Evolutionary conservation across 169 alveolate genomes (phyloP).

Genomic region (Amoebophrya sp.): DNA sequence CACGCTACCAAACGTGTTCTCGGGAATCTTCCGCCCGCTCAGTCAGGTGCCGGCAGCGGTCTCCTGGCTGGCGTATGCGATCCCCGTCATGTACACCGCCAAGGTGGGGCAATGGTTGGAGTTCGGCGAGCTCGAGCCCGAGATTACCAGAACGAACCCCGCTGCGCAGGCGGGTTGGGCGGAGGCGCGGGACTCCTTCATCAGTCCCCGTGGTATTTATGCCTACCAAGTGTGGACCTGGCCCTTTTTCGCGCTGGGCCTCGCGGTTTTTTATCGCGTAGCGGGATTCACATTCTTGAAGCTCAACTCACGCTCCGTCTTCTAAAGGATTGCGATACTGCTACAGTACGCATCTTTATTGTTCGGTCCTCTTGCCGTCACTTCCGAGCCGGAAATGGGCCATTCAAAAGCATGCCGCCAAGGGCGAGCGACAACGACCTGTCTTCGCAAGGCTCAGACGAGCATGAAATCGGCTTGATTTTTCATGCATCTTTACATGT

Average conservation of each 20-base stretch:
- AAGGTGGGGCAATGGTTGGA: neutral
- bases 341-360: too few relatives aligned
- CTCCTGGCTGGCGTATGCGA: conserved; percentile 56
- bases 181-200: neutral
- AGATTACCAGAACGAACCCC: neutral
- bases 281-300: neutral
- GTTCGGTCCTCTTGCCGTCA: too few relatives aligned
- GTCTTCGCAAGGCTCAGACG: too few relatives aligned
- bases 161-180: neutral
- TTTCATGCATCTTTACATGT: too few relatives aligned
- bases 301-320: neutral
- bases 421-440: too few relatives aligned
- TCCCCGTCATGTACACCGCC: conserved; percentile 58
- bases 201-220: neutral
- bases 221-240: neutral
- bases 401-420: too few relatives aligned
- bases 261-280: neutral
- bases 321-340: too few relatives aligned
- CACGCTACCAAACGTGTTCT: conserved; percentile 55
- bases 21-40: conserved; percentile 62
- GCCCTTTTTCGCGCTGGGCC: neutral
- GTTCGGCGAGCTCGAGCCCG: neutral
- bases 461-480: too few relatives aligned
- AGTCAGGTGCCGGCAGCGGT: conserved; percentile 59
- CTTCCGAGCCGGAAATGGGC: too few relatives aligned